Evolutionary conservation across 78 protist species (phyloP), one percentile per base, ranked within the genome.

Genomic region (Polysphondylium violaceum): DNA sequence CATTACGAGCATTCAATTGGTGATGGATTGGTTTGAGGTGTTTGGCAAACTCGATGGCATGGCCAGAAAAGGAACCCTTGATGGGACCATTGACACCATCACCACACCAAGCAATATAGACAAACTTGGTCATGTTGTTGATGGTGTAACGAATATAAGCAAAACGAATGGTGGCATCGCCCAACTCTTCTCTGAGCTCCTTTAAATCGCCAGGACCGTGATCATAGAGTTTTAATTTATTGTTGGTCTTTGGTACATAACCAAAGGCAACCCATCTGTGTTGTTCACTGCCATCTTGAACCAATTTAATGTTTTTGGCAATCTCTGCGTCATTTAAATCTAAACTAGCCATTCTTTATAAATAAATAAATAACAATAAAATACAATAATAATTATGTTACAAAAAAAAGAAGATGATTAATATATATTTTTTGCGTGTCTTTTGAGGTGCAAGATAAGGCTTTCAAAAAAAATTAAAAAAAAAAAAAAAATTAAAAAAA

Each of bases 61-160:
- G 94, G 1, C 87, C 79, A 44, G 61, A 44, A 71, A 76, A 76
- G 6, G 79, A 53, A 31, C 94, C 94, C 53, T 88, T 88, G 59
- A 71, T 88, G 36, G 87, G 86, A 23, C 94, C 94, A 50, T 56
- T 65, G 6, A 88, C 94, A 88, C 94, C 94, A 65, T 88, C 94
- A 77, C 94, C 94, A 67, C 86, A 75, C 86, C 87, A 88, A n/a
- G 87, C 71, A 59, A 88, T 76, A 27, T 88, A 88, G 29, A 63
- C 59, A 33, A 88, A 75, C 55, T 88, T 88, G 16, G 55, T 23
- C 89, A 88, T 76, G 59, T 88, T 88, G 53, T 88, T 88, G 51
- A 88, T 78, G 12, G 17, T 35, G 23, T 55, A 88, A 44, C 87
- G 68, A 36, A 88, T 69, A 40, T 78, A 78, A 7, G 94, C 79